Conservation (phyloP, 345 rosid species). For the Gossypium turneri region DNA sequence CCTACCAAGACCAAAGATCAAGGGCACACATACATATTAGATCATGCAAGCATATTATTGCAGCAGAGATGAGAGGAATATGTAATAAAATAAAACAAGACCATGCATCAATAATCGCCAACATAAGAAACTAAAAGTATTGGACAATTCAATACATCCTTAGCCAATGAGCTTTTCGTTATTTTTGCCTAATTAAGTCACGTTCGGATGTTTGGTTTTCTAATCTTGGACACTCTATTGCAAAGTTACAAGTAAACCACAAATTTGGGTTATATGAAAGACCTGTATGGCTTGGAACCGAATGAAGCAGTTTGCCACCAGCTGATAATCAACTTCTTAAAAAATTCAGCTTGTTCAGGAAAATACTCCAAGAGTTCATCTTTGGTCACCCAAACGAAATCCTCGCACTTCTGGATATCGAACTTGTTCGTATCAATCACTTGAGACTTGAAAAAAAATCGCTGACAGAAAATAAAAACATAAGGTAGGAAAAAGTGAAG, state of each 20-base stretch:
- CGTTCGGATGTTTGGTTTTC: background rate
- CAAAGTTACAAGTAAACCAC: slow-evolving; percentile 4
- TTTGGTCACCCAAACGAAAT: slow-evolving; percentile 88
- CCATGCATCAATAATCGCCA: background rate
- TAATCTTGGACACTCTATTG: background rate
- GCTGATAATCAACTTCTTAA: slow-evolving; percentile 83
- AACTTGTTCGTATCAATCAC: slow-evolving; percentile 69
- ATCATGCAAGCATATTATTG: background rate
- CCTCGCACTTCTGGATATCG: slow-evolving; percentile 56
- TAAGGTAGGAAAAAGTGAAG: background rate
- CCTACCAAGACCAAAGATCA: background rate
- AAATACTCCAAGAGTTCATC: slow-evolving; percentile 77
- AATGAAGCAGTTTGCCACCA: slow-evolving; percentile 24
- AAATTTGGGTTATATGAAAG: background rate
- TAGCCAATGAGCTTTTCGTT: background rate
- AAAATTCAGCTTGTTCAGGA: slow-evolving; percentile 68
- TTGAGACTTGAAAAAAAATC: slow-evolving; percentile 90
- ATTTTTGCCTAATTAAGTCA: background rate
- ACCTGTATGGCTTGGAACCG: background rate
- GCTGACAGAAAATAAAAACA: slow-evolving; percentile 34
- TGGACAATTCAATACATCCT: background rate
- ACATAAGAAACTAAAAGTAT: background rate
- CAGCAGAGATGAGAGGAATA: background rate
- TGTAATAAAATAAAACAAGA: background rate
- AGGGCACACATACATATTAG: background rate